Evolutionary conservation across 768 basidiomycete species (phyloP).

Genomic region (Lactifluus pinguis): DNA sequence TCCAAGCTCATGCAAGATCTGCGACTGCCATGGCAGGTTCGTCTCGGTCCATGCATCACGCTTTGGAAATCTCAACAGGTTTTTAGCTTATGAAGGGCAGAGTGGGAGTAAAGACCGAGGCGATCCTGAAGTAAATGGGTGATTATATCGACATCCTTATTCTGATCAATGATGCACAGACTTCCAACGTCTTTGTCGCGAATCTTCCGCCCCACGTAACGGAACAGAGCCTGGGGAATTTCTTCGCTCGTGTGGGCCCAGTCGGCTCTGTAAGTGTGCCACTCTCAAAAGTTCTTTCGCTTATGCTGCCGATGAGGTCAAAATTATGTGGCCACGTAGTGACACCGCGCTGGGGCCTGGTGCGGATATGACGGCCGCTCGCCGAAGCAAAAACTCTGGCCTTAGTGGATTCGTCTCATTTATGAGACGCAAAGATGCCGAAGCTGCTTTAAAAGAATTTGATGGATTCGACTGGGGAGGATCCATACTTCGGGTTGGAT

Average conservation of each 20-base stretch:
- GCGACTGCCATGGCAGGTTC: constrained; percentile 85
- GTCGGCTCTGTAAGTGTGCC: constrained; percentile 67
- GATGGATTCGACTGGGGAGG: constrained; percentile 97
- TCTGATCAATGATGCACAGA: constrained; percentile 37
- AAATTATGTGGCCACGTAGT: constrained; percentile 98
- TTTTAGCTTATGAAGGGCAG: constrained; percentile 75
- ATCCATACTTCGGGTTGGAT: constrained; percentile 76
- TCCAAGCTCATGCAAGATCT: constrained; percentile 55
- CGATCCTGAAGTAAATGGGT: constrained; percentile 59
- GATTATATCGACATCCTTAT: neutral
- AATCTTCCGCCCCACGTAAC: constrained; percentile 84
- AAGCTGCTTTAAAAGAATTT: constrained; percentile 76
- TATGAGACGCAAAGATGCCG: constrained; percentile 90
- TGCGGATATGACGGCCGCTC: constrained; percentile 63
- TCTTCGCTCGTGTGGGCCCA: constrained; percentile 89
- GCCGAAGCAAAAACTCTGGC: constrained; percentile 63
- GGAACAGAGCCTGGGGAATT: constrained; percentile 75
- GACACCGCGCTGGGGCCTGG: constrained; percentile 62
- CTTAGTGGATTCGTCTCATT: constrained; percentile 95
- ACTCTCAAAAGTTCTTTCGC: neutral
- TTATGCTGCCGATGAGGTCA: constrained; percentile 45
- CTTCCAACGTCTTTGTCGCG: constrained; percentile 93
- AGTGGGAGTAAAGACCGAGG: constrained; percentile 85
- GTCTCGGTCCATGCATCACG: constrained; percentile 20
- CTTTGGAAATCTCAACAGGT: neutral